Evolutionary conservation across 2,329 filamentous ascomycete species (phyloP).

Genomic region (Huntiella moniliformis): DNA sequence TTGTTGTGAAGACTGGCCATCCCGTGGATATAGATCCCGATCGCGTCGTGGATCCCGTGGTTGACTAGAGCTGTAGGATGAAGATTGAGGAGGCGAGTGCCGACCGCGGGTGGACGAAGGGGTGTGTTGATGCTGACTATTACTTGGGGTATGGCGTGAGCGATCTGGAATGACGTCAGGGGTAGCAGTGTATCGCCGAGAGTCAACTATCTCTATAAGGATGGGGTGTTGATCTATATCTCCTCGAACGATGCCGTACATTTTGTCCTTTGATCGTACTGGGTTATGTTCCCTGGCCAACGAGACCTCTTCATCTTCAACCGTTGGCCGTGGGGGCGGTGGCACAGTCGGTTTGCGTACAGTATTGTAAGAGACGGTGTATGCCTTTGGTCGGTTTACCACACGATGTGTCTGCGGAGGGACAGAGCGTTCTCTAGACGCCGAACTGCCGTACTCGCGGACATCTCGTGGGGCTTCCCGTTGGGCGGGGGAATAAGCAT

Average conservation of each 20-base stretch:
- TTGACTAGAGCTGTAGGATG: constrained; percentile 1
- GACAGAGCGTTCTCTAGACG: constrained; percentile 1
- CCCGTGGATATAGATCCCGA: background rate
- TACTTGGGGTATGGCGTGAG: background rate
- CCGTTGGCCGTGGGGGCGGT: constrained; percentile 9
- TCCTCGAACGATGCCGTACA: constrained; percentile 8
- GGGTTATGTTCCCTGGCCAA: constrained; percentile 7
- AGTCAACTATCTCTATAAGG: constrained; percentile 9
- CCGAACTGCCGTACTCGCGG: background rate
- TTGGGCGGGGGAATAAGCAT: background rate
- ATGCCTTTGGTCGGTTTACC: constrained; percentile 6
- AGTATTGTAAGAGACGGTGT: constrained; percentile 11
- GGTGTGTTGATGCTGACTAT: background rate
- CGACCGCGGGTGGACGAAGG: no score
- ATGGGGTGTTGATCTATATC: constrained; percentile 7
- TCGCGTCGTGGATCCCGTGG: constrained; percentile 3
- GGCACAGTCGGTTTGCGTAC: constrained; percentile 8
- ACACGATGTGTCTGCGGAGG: background rate
- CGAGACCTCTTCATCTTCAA: constrained; percentile 9
- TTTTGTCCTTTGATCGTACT: constrained; percentile 1
- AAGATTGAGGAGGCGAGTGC: background rate
- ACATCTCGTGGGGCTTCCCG: constrained; percentile 1
- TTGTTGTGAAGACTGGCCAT: background rate
- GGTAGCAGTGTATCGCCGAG: background rate
- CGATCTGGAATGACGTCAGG: constrained; percentile 10